phyloP scores from a whole-genome alignment of 768 basidiomycete genomes.

The Suillus weaverae region DNA sequence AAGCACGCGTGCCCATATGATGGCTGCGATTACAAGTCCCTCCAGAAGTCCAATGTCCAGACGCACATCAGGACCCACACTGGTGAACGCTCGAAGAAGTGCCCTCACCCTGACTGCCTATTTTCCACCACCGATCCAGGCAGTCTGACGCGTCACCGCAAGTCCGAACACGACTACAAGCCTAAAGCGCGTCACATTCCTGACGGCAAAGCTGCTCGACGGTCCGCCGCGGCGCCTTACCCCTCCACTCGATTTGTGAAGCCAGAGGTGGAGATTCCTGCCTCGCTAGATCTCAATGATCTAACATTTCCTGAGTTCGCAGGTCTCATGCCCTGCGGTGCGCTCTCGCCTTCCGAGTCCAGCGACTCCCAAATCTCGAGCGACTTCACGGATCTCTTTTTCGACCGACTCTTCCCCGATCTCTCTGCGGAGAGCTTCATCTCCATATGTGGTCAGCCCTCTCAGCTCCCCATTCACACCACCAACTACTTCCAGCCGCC shows the following conservation, averaged over 20 bases:
- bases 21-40: slow-evolving; percentile 21
- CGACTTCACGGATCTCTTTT: not conserved
- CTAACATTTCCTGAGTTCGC: not conserved
- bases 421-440: not conserved
- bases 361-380: not conserved
- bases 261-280: not conserved
- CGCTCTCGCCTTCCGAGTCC: not conserved
- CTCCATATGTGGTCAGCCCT: not conserved
- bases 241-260: not conserved
- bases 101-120: slow-evolving; percentile 17
- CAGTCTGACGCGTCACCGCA: slow-evolving; percentile 24
- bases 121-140: slow-evolving; percentile 21
- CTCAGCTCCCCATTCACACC: not conserved
- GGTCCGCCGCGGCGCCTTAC: slow-evolving; percentile 11
- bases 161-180: slow-evolving; percentile 17
- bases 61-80: slow-evolving; percentile 29
- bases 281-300: slow-evolving; percentile 1
- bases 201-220: slow-evolving; percentile 2
- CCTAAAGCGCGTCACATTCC: slow-evolving; percentile 8
- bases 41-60: slow-evolving; percentile 29
- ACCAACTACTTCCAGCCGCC: not conserved
- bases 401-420: slow-evolving; percentile 6
- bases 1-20: slow-evolving; percentile 23
- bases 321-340: not conserved
- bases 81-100: slow-evolving; percentile 13